Base-by-base conservation (phyloP, 2,329 filamentous ascomycete genomes). In the Penicillium hordei region DNA sequence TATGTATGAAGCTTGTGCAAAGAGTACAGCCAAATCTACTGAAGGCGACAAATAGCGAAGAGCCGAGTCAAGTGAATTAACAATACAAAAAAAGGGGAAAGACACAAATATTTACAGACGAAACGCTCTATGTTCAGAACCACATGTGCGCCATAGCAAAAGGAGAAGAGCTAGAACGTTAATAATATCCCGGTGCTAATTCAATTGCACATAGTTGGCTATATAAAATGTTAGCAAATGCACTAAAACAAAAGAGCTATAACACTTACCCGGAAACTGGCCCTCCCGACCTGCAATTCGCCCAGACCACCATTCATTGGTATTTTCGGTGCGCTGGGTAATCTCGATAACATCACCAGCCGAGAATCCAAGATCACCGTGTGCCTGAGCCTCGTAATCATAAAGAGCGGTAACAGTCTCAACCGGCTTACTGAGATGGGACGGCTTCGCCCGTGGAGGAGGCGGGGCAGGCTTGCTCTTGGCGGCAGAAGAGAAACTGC, bases 221-320 rank as follows among this genome's bases (percentile, higher is more conserved):
- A 53, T 43, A 40, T 8, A 46, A 12, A 10, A 46, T 23, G 48
- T 27, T n/a, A 27, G n/a, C 27, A 29, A 9, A 9, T 36, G 23
- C 7, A 44, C 31, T 17, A 17, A 6, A 19, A 12, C 13, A 40
- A 23, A 29, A 29, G 15, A 17, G 59, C 34, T 33, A 19, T 31
- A 55, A 55, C 53, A 76, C 86, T 72, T 82, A 96, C 94, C 94
- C 78, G 94, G 94, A 74, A 99, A 99, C 72, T 97, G 93, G 27
- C 94, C 94, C 70, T 90, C 81, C 76, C 88, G 89, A 48, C 89
- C 91, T 58, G 89, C 82, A 53, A 96, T 72, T 72, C 86, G 90
- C 38, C 94, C 94, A 9, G 83, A 88, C 94, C 94, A 99, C 94
- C 94, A 99, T 76, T 99, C 94, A 67, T 99, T 97, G 51, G 91